Conservation (phyloP, 345 rosid species). For the Raphanus raphanistrum region DNA sequence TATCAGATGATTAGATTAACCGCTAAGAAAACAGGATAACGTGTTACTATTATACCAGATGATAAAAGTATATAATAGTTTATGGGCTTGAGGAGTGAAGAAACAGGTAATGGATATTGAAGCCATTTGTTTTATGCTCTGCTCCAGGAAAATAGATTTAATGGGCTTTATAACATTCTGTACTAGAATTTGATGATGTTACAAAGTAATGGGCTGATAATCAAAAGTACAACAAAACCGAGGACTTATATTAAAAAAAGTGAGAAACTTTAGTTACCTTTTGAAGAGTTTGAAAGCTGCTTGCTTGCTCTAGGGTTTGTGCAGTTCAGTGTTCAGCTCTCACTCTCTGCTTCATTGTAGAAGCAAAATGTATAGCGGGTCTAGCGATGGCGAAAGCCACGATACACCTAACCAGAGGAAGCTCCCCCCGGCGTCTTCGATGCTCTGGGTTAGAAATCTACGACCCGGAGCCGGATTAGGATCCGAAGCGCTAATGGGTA, state of each 20-base stretch:
- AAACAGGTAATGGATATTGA: slow-evolving; percentile 40
- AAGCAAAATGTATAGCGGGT: slow-evolving; percentile 73
- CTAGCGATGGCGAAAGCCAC: slow-evolving; percentile 93
- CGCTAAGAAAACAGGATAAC: not conserved
- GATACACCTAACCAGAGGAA: slow-evolving; percentile 75
- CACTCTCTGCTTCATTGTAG: slow-evolving; percentile 13
- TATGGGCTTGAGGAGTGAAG: slow-evolving; percentile 48
- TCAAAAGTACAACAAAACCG: not conserved
- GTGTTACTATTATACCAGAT: not conserved
- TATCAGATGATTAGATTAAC: not conserved
- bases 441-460: slow-evolving; percentile 95
- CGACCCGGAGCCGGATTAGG: slow-evolving; percentile 98
- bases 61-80: not conserved
- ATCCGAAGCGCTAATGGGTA: slow-evolving; percentile 99
- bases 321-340: slow-evolving; percentile 12
- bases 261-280: slow-evolving; percentile 17
- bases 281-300: slow-evolving; percentile 27
- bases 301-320: slow-evolving; percentile 23
- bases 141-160: not conserved
- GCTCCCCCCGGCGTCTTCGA: slow-evolving; percentile 94
- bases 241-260: slow-evolving; percentile 14
- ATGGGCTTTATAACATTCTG: slow-evolving; percentile 3
- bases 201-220: not conserved
- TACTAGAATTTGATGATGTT: slow-evolving; percentile 7
- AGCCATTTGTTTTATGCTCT: slow-evolving; percentile 9